These are phyloP conservation scores for Boehmeria nivea DNA, from an alignment of 306 rosid species.

Conservation along the genomic window DNA sequence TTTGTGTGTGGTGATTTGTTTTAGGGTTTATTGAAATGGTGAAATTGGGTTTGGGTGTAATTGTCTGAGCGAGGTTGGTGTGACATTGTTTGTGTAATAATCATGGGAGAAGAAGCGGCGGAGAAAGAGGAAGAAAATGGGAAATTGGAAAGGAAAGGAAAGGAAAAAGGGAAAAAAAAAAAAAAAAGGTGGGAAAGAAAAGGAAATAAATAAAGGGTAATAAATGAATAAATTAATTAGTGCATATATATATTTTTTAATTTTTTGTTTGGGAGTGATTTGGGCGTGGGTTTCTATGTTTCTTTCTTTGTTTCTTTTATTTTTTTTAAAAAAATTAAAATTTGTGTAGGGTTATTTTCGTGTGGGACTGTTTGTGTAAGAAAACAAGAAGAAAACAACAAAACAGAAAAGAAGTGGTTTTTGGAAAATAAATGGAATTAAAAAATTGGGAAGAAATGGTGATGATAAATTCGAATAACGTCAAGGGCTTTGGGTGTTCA, in stretches of 20 bases:
- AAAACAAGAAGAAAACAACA: background rate
- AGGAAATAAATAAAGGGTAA: background rate
- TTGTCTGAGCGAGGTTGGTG: background rate
- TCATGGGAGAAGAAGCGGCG: constrained; percentile 15
- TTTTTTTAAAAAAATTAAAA: background rate
- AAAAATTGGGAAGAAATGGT: background rate
- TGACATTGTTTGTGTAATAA: background rate
- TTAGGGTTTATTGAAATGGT: background rate
- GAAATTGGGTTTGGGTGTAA: background rate
- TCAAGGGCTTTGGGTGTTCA: background rate
- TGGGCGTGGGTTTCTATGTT: constrained; percentile 9
- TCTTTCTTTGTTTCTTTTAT: background rate
- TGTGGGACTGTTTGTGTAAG: background rate
- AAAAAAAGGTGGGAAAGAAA: constrained; percentile 10
- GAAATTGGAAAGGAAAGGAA: background rate
- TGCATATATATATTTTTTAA: no score
- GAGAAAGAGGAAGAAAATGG: background rate
- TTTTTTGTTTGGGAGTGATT: background rate
- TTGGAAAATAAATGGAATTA: background rate
- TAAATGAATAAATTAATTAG: background rate
- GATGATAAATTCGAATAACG: no score
- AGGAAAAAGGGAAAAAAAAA: background rate
- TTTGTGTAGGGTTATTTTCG: constrained; percentile 5
- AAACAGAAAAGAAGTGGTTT: background rate
- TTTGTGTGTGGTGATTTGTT: no score